phyloP scores from a whole-genome alignment of 306 rosid genomes.

The Purshia tridentata region DNA sequence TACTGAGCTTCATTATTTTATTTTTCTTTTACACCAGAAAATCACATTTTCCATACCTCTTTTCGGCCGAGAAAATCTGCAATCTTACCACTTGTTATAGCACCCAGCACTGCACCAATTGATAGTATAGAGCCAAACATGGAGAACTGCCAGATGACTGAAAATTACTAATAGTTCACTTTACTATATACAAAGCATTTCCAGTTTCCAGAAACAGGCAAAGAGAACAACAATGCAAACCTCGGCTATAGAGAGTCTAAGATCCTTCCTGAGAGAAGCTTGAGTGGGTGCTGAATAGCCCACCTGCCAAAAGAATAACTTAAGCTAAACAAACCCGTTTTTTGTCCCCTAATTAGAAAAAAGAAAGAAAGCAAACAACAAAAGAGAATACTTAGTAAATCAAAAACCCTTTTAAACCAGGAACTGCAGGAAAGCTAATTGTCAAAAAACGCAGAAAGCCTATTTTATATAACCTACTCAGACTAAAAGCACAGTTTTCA shows the following conservation, averaged over 20 bases:
- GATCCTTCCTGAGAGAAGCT: slow-evolving; percentile 51
- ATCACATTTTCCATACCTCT: slow-evolving; percentile 47
- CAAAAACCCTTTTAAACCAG: slow-evolving; percentile 4
- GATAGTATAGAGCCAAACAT: slow-evolving; percentile 80
- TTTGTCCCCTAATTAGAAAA: slow-evolving; percentile 25
- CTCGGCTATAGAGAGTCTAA: slow-evolving; percentile 45
- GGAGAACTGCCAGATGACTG: slow-evolving; percentile 56
- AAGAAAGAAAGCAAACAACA: not conserved
- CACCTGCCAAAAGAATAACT: slow-evolving; percentile 43
- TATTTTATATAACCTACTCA: not conserved
- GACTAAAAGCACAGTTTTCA: not conserved
- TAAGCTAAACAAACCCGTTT: slow-evolving; percentile 30
- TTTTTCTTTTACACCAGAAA: not conserved
- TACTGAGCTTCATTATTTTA: not conserved
- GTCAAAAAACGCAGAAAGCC: not conserved
- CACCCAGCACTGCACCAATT: slow-evolving; percentile 89
- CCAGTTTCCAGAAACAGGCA: not conserved
- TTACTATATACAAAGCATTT: not conserved
- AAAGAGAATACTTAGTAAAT: not conserved
- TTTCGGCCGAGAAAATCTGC: slow-evolving; percentile 72
- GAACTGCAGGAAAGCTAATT: too few relatives aligned
- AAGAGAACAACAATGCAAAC: slow-evolving; percentile 16
- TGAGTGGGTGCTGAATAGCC: slow-evolving; percentile 57
- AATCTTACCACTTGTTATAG: slow-evolving; percentile 59
- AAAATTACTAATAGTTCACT: slow-evolving; percentile 15